Evolutionary conservation across 768 basidiomycete species (phyloP).

Genomic region (Mycena indigotica): DNA sequence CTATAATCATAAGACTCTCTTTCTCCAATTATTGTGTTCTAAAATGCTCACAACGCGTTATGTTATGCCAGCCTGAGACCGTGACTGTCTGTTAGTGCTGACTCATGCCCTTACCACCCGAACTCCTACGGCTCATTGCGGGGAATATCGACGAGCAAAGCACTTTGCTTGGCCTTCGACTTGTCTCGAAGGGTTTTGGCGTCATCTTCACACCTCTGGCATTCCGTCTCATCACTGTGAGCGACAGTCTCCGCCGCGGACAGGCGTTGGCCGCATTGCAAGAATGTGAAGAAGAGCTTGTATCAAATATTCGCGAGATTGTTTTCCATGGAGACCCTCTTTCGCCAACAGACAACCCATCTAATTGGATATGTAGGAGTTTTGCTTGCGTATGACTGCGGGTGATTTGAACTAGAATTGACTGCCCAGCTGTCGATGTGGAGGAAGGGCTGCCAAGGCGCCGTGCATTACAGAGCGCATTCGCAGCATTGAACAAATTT

Average conservation of each 20-base stretch:
- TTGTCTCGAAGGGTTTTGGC: conserved; percentile 6
- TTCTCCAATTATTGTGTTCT: no score
- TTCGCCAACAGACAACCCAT: no score
- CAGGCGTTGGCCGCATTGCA: conserved; percentile 1
- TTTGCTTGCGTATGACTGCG: no score
- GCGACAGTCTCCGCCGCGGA: conserved; percentile 4
- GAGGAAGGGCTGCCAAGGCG: background rate
- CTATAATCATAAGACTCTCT: no score
- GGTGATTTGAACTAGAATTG: no score
- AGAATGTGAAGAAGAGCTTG: conserved; percentile 8
- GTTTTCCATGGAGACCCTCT: background rate
- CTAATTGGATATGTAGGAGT: no score
- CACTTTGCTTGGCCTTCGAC: conserved; percentile 2
- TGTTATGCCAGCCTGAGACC: no score
- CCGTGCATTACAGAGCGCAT: background rate
- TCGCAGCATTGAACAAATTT: conserved; percentile 2
- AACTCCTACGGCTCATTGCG: conserved; percentile 2
- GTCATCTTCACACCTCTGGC: background rate
- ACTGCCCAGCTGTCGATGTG: no score
- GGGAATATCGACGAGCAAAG: background rate
- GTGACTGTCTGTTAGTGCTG: no score
- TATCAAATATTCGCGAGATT: conserved; percentile 1
- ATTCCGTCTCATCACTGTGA: background rate
- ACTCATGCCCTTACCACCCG: conserved; percentile 3
- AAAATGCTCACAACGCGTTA: no score